A percentile compares a stretch with the other conserved stretches of the same genome.
phyloP scores from a whole-genome alignment of 129 eudicot species.

The Calendula officinalis region DNA sequence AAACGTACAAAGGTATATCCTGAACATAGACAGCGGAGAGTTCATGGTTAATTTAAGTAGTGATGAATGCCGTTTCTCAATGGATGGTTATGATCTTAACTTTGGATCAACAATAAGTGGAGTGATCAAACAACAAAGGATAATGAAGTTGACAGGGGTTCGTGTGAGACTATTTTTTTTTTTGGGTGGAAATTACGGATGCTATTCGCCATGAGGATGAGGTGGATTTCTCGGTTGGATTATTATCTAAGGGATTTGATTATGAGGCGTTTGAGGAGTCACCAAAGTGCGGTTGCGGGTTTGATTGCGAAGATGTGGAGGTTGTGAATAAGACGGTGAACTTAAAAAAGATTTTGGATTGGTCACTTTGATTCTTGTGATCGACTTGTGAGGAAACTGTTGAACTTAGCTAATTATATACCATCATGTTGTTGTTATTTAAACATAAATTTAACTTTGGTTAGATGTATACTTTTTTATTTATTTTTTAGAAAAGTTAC shows the following conservation, averaged over 20 bases:
- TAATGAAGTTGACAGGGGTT: background rate
- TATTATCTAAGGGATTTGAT: conserved; percentile 3
- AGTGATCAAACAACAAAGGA: conserved; percentile 8
- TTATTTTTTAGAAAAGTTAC: background rate
- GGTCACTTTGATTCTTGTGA: background rate
- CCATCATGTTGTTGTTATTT: background rate
- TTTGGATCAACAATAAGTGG: conserved; percentile 12
- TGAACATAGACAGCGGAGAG: conserved; percentile 9
- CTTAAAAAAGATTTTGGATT: background rate
- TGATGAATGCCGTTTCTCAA: background rate
- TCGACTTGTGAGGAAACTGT: background rate
- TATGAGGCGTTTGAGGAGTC: background rate
- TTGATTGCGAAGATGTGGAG: background rate
- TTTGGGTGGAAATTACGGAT: conserved; percentile 2
- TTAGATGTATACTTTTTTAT: background rate
- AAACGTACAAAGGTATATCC: conserved; percentile 6
- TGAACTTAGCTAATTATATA: background rate
- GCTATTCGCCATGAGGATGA: conserved; percentile 10
- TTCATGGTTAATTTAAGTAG: conserved; percentile 19
- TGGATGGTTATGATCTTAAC: conserved; percentile 10
- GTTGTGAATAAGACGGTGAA: background rate
- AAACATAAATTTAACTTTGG: background rate
- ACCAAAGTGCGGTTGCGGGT: conserved; percentile 2
- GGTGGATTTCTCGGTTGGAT: background rate
- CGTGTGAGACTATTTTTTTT: background rate